Evolutionary conservation across 257 asterid genomes (phyloP), one percentile per base, ranked within the genome.

Genomic region (Capsicum pubescens): DNA sequence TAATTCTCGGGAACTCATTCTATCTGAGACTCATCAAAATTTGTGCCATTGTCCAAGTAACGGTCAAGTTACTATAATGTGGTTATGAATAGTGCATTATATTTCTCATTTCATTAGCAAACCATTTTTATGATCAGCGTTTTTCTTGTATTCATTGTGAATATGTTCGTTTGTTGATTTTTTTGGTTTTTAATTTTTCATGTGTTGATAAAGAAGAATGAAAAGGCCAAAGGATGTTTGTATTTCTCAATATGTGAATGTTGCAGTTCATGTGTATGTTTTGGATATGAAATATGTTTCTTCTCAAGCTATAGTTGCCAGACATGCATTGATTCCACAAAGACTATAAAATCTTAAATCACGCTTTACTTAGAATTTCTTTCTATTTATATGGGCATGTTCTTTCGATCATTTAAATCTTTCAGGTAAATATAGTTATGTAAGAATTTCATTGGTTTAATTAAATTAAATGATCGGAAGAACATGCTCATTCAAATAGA

Each of bases 191-290:
- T 86, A 90, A 89, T 56, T 55, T 87, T 50, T 85, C 87, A 32
- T 89, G 93, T 21, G 89, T 85, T 68, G 90, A 87, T n/a, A 90
- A 86, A 15, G 93, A 90, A 82, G 91, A 90, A 8, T 86, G 87
- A 68, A 90, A 86, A 42, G 87, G 86, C 1, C 32, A 83, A 89
- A 78, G 90, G 91, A 32, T 90, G 93, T 83, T 46, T 79, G 21
- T 87, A 90, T 10, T 84, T 89, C 69, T 86, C 90, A 56, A 89
- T 90, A 8, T 90, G 93, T 90, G 83, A 84, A 79, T 91, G 93
- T 12, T 90, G 93, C 88, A 85, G 90, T 21, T 84, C 90, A 3
- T 90, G 93, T 36, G 93, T 90, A 56, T 90, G 93, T 68, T 89
- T 52, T 26, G 32, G 32, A 26, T 26, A 1, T 26, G 32, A 26